phyloP scores from a whole-genome alignment of 225 moss, liverwort and hornwort genomes.

The Pleurozium schreberi region DNA sequence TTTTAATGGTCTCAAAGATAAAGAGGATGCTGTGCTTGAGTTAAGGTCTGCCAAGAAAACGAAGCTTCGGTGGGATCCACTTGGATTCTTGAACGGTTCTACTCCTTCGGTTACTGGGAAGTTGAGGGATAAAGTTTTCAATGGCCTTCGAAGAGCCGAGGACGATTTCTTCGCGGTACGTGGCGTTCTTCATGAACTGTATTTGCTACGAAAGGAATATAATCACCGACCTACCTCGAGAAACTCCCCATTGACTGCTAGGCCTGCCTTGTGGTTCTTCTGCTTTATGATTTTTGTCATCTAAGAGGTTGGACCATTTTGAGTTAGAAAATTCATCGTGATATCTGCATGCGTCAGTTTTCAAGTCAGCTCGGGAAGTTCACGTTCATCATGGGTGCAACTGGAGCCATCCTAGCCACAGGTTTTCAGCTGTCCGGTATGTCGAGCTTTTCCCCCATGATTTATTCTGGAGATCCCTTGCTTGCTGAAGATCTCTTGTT shows the following conservation, averaged over 20 bases:
- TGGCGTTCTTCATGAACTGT: neutral
- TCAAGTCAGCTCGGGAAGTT: constrained; percentile 86
- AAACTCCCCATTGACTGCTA: neutral
- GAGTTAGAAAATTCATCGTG: neutral
- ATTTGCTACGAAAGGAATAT: neutral
- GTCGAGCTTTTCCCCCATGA: neutral
- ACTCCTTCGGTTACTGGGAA: constrained; percentile 42
- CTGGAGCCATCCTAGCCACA: constrained; percentile 78
- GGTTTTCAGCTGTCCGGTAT: constrained; percentile 79
- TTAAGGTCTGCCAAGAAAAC: constrained; percentile 10
- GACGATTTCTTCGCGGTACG: constrained; percentile 80
- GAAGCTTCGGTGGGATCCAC: constrained; percentile 46
- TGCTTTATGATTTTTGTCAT: neutral
- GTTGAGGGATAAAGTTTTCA: constrained; percentile 50
- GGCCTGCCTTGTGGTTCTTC: neutral
- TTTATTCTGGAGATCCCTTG: neutral
- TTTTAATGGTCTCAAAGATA: constrained; percentile 41
- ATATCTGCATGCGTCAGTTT: constrained; percentile 31
- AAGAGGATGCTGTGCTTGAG: constrained; percentile 11
- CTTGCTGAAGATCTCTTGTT: neutral
- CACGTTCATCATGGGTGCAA: constrained; percentile 73
- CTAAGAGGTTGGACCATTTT: neutral
- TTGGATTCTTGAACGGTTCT: constrained; percentile 46
- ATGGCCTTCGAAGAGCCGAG: constrained; percentile 71
- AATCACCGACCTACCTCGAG: neutral